These are phyloP conservation scores for Colletotrichum lindemuthianum DNA, from an alignment of 2,329 filamentous ascomycete species.

Conservation along the genomic window DNA sequence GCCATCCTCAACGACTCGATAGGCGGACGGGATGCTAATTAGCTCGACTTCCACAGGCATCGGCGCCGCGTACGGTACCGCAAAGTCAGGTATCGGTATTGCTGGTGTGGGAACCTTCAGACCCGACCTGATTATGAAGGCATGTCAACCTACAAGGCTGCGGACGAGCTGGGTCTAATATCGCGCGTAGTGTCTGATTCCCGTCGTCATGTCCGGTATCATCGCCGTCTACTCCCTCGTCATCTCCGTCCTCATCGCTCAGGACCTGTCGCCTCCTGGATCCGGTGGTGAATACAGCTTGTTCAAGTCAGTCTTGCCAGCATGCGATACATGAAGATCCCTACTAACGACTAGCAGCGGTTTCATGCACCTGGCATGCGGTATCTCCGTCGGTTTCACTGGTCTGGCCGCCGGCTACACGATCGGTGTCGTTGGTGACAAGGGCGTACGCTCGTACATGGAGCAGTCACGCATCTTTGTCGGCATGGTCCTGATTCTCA, in stretches of 20 bases:
- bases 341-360: conserved; percentile 62
- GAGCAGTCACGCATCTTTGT: conserved; percentile 95
- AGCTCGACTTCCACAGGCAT: conserved; percentile 52
- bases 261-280: conserved; percentile 81
- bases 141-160: conserved; percentile 46
- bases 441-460: conserved; percentile 95
- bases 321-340: not conserved
- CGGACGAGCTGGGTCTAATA: not conserved
- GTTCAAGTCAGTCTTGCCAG: conserved; percentile 71
- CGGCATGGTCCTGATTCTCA: conserved; percentile 97
- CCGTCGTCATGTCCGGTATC: conserved; percentile 98
- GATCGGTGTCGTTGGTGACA: conserved; percentile 95
- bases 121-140: conserved; percentile 93
- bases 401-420: conserved; percentile 95
- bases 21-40: conserved; percentile 19
- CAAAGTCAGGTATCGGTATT: conserved; percentile 89
- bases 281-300: conserved; percentile 76
- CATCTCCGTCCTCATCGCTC: conserved; percentile 93
- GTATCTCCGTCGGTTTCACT: conserved; percentile 89
- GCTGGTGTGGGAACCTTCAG: conserved; percentile 86
- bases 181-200: conserved; percentile 75
- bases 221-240: conserved; percentile 98
- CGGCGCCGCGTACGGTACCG: conserved; percentile 87
- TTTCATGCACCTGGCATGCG: conserved; percentile 93
- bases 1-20: conserved; percentile 30